Conservation (phyloP, 352 stramenopile species). For the Globisporangium alternatum region DNA sequence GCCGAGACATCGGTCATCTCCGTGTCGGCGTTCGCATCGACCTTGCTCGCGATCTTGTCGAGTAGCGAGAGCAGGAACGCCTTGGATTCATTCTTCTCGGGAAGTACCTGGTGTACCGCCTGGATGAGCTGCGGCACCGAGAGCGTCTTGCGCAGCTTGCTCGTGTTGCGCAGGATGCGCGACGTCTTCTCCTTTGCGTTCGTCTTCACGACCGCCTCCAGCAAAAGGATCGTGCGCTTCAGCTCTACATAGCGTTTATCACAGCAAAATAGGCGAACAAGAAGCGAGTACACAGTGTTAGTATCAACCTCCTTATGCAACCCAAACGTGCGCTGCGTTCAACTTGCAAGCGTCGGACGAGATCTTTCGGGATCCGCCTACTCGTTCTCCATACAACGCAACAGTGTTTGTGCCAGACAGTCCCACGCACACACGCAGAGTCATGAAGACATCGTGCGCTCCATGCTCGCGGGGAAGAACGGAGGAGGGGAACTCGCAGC, state of each 20-base stretch:
- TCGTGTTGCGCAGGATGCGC: constrained; percentile 75
- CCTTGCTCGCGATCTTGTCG: constrained; percentile 42
- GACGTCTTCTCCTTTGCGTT: constrained; percentile 86
- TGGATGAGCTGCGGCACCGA: constrained; percentile 55
- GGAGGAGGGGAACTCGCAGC: neutral
- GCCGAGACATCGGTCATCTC: constrained; percentile 52
- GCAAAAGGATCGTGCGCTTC: constrained; percentile 64
- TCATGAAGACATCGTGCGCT: neutral
- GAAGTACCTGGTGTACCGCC: constrained; percentile 59
- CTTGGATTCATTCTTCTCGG: constrained; percentile 63
- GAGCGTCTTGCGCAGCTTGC: constrained; percentile 76
- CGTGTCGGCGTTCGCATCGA: constrained; percentile 32
- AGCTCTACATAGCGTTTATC: constrained; percentile 44
- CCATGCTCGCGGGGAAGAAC: neutral
- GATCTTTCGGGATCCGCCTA: constrained; percentile 1
- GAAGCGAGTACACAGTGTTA: neutral
- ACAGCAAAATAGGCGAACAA: neutral
- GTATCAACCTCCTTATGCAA: neutral
- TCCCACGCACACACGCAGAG: neutral
- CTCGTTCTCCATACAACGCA: neutral
- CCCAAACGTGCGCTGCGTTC: neutral
- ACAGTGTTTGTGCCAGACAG: neutral
- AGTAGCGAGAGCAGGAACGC: constrained; percentile 48
- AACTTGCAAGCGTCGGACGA: neutral
- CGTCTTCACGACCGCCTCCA: constrained; percentile 77